phyloP scores from a whole-genome alignment of 1,284 basidiomycete species.

The Pyrrhoderma lamaoense region DNA sequence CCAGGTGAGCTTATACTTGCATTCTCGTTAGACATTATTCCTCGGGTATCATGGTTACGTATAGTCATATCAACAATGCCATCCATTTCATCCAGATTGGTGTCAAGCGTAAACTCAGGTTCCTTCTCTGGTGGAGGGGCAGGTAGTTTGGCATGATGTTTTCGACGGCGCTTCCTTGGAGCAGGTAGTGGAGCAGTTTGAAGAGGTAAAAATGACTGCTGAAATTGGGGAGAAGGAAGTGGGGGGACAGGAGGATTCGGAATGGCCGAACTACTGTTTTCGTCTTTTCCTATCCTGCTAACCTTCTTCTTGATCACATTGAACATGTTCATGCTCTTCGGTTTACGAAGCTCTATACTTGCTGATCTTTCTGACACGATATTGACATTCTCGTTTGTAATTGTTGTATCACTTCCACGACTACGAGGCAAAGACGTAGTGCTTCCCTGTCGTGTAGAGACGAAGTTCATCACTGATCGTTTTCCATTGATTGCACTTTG shows the following conservation, averaged over 20 bases:
- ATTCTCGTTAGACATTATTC: conserved; percentile 19
- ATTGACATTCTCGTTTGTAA: conserved; percentile 27
- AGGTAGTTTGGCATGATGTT: conserved; percentile 17
- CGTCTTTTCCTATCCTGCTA: conserved; percentile 27
- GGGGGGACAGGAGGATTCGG: conserved; percentile 21
- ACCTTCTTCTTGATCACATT: conserved; percentile 28
- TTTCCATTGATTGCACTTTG: conserved; percentile 30
- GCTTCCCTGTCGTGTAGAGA: conserved; percentile 27
- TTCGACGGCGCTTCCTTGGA: conserved; percentile 22
- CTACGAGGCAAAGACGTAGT: conserved; percentile 28
- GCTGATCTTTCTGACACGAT: conserved; percentile 27
- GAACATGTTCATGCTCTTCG: conserved; percentile 27
- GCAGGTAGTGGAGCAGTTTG: conserved; percentile 12
- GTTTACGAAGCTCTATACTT: conserved; percentile 26
- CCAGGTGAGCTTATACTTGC: conserved; percentile 35
- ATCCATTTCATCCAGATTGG: conserved; percentile 75
- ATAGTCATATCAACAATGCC: conserved; percentile 64
- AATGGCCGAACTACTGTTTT: conserved; percentile 15
- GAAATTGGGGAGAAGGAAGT: conserved; percentile 23
- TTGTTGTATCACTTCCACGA: conserved; percentile 36
- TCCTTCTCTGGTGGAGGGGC: conserved; percentile 22
- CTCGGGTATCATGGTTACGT: conserved; percentile 20
- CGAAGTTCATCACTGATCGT: conserved; percentile 34
- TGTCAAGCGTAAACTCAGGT: conserved; percentile 52
- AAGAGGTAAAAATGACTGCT: conserved; percentile 17